Conservation (phyloP, 2,329 filamentous ascomycete genomes). For the Alternaria alternata region DNA sequence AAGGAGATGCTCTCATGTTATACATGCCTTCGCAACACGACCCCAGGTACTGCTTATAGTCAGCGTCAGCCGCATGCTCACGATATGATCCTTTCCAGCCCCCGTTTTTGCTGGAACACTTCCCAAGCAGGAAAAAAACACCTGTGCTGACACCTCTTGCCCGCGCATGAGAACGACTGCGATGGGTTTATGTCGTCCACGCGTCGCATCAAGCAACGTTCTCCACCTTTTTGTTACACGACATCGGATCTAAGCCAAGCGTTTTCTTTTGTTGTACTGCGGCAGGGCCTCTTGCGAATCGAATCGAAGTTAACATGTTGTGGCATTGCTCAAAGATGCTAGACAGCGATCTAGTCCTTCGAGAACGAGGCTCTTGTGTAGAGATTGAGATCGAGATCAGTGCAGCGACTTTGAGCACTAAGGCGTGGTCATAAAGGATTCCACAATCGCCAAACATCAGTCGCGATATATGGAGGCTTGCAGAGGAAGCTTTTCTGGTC, state of each 20-base stretch:
- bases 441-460: background rate
- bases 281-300: background rate
- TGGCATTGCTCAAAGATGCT: background rate
- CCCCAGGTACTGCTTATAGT: background rate
- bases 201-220: background rate
- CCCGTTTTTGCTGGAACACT: background rate
- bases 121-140: background rate
- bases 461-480: slow-evolving; percentile 19
- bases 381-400: background rate
- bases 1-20: background rate
- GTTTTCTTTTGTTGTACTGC: background rate
- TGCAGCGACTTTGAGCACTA: background rate
- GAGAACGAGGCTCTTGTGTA: background rate
- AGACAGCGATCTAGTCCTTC: background rate
- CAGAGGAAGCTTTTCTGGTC: slow-evolving; percentile 1
- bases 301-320: background rate
- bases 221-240: background rate
- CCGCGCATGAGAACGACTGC: background rate
- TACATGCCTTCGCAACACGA: background rate
- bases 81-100: background rate
- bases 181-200: background rate
- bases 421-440: background rate
- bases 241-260: background rate
- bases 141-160: background rate
- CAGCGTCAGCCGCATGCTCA: background rate